These are phyloP conservation scores for Leccinum pachyderme DNA, from an alignment of 1,284 basidiomycete species.

Conservation along the genomic window DNA sequence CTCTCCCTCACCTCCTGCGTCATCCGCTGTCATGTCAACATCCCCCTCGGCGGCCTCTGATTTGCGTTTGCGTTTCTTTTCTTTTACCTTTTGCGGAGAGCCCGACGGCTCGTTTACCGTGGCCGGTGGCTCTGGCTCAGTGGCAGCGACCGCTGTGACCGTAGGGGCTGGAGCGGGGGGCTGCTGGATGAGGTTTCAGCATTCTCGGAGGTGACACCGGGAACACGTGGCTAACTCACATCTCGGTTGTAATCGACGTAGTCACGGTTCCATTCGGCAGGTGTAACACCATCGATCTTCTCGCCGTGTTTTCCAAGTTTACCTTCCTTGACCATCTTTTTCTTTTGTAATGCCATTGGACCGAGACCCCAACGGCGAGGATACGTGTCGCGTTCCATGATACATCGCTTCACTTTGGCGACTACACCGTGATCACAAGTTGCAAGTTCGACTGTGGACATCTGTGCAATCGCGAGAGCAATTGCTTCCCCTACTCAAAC, in stretches of 20 bases:
- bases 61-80: conserved; percentile 76
- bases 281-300: conserved; percentile 88
- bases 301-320: conserved; percentile 97
- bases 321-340: conserved; percentile 96
- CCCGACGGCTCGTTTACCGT: conserved; percentile 37
- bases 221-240: conserved; percentile 25
- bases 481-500: conserved; percentile 81
- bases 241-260: conserved; percentile 91
- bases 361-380: conserved; percentile 98
- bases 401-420: conserved; percentile 98
- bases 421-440: conserved; percentile 99
- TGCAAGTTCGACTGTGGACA: conserved; percentile 98
- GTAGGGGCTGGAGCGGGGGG: conserved; percentile 35
- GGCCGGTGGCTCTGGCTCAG: conserved; percentile 11
- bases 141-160: conserved; percentile 21
- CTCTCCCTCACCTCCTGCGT: conserved; percentile 35
- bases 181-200: conserved; percentile 34
- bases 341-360: conserved; percentile 95
- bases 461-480: conserved; percentile 95
- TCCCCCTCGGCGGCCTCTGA: conserved; percentile 52
- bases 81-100: conserved; percentile 51
- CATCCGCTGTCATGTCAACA: conserved; percentile 40
- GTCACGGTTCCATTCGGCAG: conserved; percentile 86
- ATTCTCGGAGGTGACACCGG: conserved; percentile 16
- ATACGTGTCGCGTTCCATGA: conserved; percentile 99